These are phyloP conservation scores for Heracleum sosnowskyi DNA, from an alignment of 129 eudicot species.

Conservation along the genomic window DNA sequence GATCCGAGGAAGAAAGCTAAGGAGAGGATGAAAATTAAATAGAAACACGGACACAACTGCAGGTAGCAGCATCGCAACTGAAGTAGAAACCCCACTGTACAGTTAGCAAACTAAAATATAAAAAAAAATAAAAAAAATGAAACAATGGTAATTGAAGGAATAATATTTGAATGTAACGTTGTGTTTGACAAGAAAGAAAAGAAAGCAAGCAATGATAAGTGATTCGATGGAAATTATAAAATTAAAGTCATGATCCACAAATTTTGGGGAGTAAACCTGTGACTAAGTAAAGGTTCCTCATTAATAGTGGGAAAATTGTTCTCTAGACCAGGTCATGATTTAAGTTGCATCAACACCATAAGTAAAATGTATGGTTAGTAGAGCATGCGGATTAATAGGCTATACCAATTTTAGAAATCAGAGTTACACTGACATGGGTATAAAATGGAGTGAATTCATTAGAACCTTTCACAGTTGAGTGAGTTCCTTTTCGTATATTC, in stretches of 20 bases:
- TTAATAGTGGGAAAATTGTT: neutral
- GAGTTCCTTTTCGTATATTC: neutral
- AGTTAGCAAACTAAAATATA: neutral
- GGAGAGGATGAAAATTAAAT: slow-evolving; percentile 80
- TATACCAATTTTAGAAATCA: neutral
- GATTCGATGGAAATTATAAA: too few relatives aligned
- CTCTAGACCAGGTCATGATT: neutral
- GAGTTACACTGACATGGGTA: neutral
- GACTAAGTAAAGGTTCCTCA: neutral
- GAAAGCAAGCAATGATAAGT: too few relatives aligned
- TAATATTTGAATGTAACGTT: too few relatives aligned
- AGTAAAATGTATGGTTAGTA: neutral
- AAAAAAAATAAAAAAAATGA: too few relatives aligned
- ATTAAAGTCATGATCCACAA: neutral
- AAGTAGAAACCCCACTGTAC: slow-evolving; percentile 92
- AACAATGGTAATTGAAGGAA: too few relatives aligned
- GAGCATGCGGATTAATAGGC: neutral
- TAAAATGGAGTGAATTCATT: neutral
- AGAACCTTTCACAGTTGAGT: neutral
- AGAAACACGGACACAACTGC: slow-evolving; percentile 84
- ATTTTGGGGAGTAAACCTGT: neutral
- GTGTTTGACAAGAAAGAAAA: too few relatives aligned
- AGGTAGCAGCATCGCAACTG: slow-evolving; percentile 96
- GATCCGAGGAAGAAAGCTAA: slow-evolving; percentile 95
- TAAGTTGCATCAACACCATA: neutral